A percentile compares a stretch with the other conserved stretches of the same genome.
Conservation (phyloP, 345 rosid species). For the Eucalyptus sp. region DNA sequence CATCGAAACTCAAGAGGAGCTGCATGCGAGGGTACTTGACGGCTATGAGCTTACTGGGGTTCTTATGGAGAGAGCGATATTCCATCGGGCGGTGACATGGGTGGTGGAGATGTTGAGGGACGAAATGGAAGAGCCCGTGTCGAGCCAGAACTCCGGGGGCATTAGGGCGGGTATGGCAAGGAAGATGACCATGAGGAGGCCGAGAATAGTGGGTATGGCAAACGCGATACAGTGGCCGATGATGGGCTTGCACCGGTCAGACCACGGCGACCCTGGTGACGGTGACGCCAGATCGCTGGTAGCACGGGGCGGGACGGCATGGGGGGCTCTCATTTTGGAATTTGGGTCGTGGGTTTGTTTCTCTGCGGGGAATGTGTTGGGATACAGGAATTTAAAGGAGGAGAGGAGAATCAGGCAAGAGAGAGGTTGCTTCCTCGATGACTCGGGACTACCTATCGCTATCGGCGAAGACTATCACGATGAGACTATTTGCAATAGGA, state of each 20-base stretch:
- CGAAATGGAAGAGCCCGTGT: accelerated
- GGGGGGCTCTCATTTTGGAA: not conserved
- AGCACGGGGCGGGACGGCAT: accelerated
- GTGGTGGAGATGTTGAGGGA: not conserved
- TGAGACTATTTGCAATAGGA: no score
- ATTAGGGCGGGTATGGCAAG: accelerated
- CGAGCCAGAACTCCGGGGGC: not conserved
- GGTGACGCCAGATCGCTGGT: not conserved
- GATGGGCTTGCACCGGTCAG: accelerated
- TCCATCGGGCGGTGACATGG: not conserved
- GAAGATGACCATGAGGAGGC: not conserved
- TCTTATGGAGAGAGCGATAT: not conserved
- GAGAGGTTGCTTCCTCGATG: no score
- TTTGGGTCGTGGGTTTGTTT: not conserved
- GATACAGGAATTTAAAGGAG: accelerated
- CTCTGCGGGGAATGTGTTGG: accelerated
- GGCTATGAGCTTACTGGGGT: not conserved
- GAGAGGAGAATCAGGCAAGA: no score
- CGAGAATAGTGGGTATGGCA: not conserved
- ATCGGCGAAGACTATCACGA: no score
- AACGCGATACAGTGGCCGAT: accelerated
- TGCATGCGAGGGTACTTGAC: not conserved
- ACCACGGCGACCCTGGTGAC: accelerated
- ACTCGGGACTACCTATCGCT: no score
- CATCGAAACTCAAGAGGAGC: not conserved